These are phyloP conservation scores for Annona cherimola DNA, from an alignment of 164 flowering plant species.

Conservation along the genomic window DNA sequence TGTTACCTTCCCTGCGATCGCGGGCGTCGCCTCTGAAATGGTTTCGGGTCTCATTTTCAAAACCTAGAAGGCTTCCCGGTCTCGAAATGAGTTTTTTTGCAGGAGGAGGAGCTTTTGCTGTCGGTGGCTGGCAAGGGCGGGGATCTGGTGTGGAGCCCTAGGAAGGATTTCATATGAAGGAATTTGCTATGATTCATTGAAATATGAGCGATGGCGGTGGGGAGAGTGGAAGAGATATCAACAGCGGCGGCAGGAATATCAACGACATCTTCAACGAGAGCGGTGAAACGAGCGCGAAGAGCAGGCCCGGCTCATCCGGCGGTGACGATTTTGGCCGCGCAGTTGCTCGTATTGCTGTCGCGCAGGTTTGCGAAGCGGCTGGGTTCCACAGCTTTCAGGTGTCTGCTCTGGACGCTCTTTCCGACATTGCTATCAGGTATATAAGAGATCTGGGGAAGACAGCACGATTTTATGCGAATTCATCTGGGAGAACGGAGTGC, in stretches of 20 bases:
- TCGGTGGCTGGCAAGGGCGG: neutral
- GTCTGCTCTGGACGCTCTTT: conserved; percentile 58
- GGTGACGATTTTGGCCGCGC: conserved; percentile 46
- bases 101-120: neutral
- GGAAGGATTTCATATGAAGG: neutral
- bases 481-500: conserved; percentile 59
- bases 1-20: neutral
- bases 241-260: neutral
- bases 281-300: conserved; percentile 1
- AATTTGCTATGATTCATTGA: conserved; percentile 50
- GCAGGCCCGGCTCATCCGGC: conserved; percentile 12
- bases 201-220: conserved; percentile 77
- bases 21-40: neutral
- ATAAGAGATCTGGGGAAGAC: conserved; percentile 49
- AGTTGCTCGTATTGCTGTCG: conserved; percentile 60
- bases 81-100: neutral
- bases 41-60: neutral
- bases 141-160: conserved; percentile 7
- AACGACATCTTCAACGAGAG: neutral
- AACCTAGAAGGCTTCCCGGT: neutral
- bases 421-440: conserved; percentile 55
- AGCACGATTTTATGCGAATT: conserved; percentile 43
- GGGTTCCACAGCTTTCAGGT: conserved; percentile 71
- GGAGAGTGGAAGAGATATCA: conserved; percentile 37
- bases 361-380: conserved; percentile 64